phyloP scores from a whole-genome alignment of 129 eudicot species.

The carrot (Daucus carota) region DH1_v3.0 NC_030381.2:54828001-54828500 shows the following conservation, averaged over 20 bases:
- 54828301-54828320: slow-evolving; percentile 92
- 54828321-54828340: slow-evolving; percentile 88
- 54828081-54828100: slow-evolving; percentile 28
- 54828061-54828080: background rate
- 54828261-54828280: slow-evolving; percentile 68
- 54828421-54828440: background rate
- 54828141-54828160: slow-evolving; percentile 73
- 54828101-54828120: slow-evolving; percentile 69
- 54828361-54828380: background rate
- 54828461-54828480: background rate
- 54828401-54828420: background rate
- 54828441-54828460: background rate
- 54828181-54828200: slow-evolving; percentile 38
- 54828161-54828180: slow-evolving; percentile 48
- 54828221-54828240: background rate
- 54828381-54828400: background rate
- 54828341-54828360: no score
- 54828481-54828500: background rate
- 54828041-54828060: background rate
- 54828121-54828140: slow-evolving; percentile 78
- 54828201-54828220: background rate
- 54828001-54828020: background rate
- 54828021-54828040: background rate
- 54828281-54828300: slow-evolving; percentile 57
- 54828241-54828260: slow-evolving; percentile 9